These are phyloP conservation scores for Penicillium paradoxum DNA, from an alignment of 495 filamentous ascomycete species.

Conservation along the genomic window DNA sequence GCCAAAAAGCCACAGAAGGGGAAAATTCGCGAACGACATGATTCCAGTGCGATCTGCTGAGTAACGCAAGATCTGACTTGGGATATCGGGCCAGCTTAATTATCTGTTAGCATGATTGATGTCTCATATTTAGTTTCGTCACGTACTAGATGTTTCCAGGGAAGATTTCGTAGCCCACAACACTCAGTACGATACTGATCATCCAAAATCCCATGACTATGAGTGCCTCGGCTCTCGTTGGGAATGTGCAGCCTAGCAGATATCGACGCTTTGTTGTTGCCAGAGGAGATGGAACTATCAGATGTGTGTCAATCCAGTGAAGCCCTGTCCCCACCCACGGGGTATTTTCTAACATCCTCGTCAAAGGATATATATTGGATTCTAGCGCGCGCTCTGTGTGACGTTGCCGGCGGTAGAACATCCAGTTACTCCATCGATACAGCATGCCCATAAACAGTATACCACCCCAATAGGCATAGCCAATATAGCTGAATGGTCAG, in stretches of 20 bases:
- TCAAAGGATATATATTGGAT: conserved; percentile 4
- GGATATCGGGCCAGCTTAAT: conserved; percentile 31
- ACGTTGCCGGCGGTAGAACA: not conserved
- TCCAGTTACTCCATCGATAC: conserved; percentile 16
- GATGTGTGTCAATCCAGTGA: conserved; percentile 29
- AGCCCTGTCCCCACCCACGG: conserved; percentile 5
- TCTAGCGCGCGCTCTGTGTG: conserved; percentile 1
- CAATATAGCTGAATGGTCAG: conserved; percentile 17
- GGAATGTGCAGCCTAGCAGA: conserved; percentile 35
- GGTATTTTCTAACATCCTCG: not conserved
- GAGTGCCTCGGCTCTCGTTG: conserved; percentile 38
- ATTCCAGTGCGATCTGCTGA: conserved; percentile 50
- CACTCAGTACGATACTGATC: conserved; percentile 34
- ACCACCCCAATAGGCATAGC: conserved; percentile 32
- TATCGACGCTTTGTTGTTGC: conserved; percentile 18
- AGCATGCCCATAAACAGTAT: conserved; percentile 26
- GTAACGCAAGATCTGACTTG: conserved; percentile 36
- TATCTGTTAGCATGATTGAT: conserved; percentile 7
- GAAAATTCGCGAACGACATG: conserved; percentile 47
- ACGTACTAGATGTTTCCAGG: conserved; percentile 39
- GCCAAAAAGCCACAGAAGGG: conserved; percentile 48
- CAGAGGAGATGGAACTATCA: conserved; percentile 32
- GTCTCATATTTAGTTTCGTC: not conserved
- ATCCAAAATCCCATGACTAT: conserved; percentile 38
- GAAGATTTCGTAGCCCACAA: conserved; percentile 34